phyloP scores from a whole-genome alignment of 2,329 filamentous ascomycete genomes.

The Chlorencoelia australis region DNA sequence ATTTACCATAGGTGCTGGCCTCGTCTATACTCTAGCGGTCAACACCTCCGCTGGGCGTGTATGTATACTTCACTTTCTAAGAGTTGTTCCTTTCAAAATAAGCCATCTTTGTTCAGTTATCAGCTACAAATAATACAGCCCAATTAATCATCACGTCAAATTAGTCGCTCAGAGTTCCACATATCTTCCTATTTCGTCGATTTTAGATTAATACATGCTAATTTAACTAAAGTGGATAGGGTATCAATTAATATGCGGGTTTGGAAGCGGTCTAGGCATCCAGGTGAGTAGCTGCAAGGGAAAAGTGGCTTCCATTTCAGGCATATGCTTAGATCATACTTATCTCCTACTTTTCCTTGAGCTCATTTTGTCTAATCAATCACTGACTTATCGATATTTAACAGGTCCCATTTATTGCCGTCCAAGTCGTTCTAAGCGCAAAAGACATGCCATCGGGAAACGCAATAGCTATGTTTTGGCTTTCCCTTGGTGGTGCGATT shows the following conservation, averaged over 20 bases:
- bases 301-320: too few species aligned
- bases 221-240: too few species aligned
- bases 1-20: slow-evolving; percentile 34
- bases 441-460: slow-evolving; percentile 46
- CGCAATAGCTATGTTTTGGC: slow-evolving; percentile 46
- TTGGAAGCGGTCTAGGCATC: slow-evolving; percentile 34
- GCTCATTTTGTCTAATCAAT: not conserved
- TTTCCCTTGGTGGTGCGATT: slow-evolving; percentile 49
- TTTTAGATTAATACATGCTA: too few species aligned
- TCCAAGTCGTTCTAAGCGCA: slow-evolving; percentile 39
- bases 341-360: not conserved
- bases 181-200: too few species aligned
- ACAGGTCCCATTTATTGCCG: slow-evolving; percentile 42
- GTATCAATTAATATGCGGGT: slow-evolving; percentile 40
- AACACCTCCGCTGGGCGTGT: slow-evolving; percentile 34
- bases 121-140: too few species aligned
- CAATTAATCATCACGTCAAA: too few species aligned
- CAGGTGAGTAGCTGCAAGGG: too few species aligned
- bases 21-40: slow-evolving; percentile 32
- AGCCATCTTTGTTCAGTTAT: too few species aligned
- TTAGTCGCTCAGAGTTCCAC: too few species aligned
- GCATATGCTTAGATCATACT: slow-evolving; percentile 7
- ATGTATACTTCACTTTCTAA: too few species aligned
- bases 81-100: too few species aligned
- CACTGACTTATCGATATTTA: too few species aligned